Evolutionary conservation across 78 protist species (phyloP), one percentile per base, ranked within the genome.

Genomic region (Protostelium mycophagum): DNA sequence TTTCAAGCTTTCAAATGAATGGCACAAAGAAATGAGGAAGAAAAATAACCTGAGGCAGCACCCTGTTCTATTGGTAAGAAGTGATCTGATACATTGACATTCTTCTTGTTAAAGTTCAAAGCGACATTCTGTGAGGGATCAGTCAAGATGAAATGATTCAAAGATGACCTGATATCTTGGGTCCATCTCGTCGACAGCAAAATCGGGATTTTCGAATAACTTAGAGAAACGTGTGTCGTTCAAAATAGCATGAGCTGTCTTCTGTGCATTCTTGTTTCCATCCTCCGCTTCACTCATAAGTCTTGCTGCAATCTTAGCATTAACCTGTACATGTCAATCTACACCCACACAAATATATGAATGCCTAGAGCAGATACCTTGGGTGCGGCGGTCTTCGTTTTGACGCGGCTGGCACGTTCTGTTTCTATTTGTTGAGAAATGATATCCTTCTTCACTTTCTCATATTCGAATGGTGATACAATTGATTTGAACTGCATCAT

Each of bases 391-490:
- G 90, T 36, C 34, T 88, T 36, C 31, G 85, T 36, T 23, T 95
- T 28, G 86, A 97, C 91, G 29, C 98, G 91, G 83, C 84, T 86
- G 29, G 16, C 89, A 0, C 87, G 35, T 34, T 90, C 37, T 38
- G 90, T 84, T 0, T 86, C 90, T 28, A 96, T 0, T 89, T 93
- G 88, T 85, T 90, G 83, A 91, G 93, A 28, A 10, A 97, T 29
- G 28, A 0, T 29, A 38, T 88, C 36, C 87, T 86, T 38, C 28
- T 95, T 83, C 84, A 84, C 87, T 36, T 91, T 90, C 37, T 95
- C 94, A 91, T 94, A 96, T 9, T 85, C 96, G n/a, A 89, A 87
- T 25, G 97, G 97, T 34, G 96, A 83, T 16, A 38, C 83, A 35
- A 90, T 83, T 0, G 95, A 28, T 38, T 38, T 86, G 38, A 95